These are phyloP conservation scores for Ramaria rubella DNA, from an alignment of 768 basidiomycete genomes.

Conservation along the genomic window DNA sequence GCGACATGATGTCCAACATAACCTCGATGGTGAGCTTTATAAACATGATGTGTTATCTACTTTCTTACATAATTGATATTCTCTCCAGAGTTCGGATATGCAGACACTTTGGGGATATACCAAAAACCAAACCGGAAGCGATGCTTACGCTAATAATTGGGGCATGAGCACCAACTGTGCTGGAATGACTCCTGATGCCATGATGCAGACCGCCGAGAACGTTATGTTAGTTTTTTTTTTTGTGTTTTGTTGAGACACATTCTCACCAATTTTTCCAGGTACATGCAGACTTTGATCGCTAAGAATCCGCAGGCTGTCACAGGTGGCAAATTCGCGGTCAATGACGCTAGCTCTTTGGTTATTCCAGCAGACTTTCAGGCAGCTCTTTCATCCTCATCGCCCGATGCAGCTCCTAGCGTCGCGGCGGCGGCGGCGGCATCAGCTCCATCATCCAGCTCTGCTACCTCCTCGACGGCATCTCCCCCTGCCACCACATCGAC, in stretches of 20 bases:
- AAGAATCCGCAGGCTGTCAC: conserved; percentile 46
- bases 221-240: conserved; percentile 31
- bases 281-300: conserved; percentile 38
- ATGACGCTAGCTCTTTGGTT: conserved; percentile 37
- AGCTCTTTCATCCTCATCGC: conserved; percentile 27
- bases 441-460: conserved; percentile 14
- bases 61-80: conserved; percentile 6
- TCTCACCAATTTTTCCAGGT: conserved; percentile 22
- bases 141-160: conserved; percentile 46
- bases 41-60: conserved; percentile 3
- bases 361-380: conserved; percentile 54
- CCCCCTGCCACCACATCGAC: conserved; percentile 17
- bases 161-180: conserved; percentile 56
- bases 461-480: conserved; percentile 14
- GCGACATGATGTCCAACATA: conserved; percentile 44
- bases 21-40: conserved; percentile 25
- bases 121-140: conserved; percentile 40
- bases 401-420: conserved; percentile 17
- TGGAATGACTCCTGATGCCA: conserved; percentile 37
- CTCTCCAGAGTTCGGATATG: conserved; percentile 44
- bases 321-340: conserved; percentile 47
- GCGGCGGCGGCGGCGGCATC: conserved; percentile 16
- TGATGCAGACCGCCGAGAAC: conserved; percentile 55
- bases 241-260: background rate
- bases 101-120: conserved; percentile 51